Percentiles rank a stretch among this genome's conserved stretches.
phyloP scores from a whole-genome alignment of 164 flowering plant genomes.

The Stephania japonica region DNA sequence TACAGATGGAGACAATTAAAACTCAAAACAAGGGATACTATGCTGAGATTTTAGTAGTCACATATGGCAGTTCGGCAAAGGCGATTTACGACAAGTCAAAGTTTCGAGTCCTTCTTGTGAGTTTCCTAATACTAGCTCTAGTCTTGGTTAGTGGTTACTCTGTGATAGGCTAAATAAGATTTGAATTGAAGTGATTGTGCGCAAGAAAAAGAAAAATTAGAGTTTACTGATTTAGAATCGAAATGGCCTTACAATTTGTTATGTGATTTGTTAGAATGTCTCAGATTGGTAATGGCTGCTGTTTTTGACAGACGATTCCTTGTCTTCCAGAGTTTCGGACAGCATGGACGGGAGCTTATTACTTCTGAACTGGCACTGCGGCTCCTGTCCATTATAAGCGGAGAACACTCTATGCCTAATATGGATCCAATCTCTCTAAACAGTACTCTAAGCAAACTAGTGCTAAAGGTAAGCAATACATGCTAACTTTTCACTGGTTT shows the following conservation, averaged over 20 bases:
- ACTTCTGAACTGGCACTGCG: constrained; percentile 89
- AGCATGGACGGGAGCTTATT: constrained; percentile 98
- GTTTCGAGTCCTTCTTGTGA: constrained; percentile 87
- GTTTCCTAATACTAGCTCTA: constrained; percentile 18
- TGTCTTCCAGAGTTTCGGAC: constrained; percentile 99
- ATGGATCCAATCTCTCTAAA: constrained; percentile 38
- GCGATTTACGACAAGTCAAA: constrained; percentile 52
- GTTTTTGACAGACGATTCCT: constrained; percentile 97
- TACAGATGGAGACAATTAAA: constrained; percentile 59
- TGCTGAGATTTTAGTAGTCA: constrained; percentile 71
- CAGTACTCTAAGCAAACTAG: constrained; percentile 54
- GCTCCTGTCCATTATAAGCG: constrained; percentile 69
- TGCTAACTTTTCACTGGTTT: not conserved
- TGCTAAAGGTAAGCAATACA: constrained; percentile 60
- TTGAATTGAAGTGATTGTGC: not conserved
- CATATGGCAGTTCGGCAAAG: constrained; percentile 44
- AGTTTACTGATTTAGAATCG: not conserved
- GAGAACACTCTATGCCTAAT: constrained; percentile 53
- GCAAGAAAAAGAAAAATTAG: not conserved
- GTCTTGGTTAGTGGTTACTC: not conserved
- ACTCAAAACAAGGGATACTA: constrained; percentile 61
- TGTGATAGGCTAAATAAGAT: not conserved
- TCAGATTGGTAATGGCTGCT: constrained; percentile 65
- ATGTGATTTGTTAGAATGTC: constrained; percentile 27
- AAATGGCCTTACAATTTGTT: constrained; percentile 1